Evolutionary conservation across 2,329 filamentous ascomycete species (phyloP), one percentile per base, ranked within the genome.

Genomic region (Penicillium paneum): DNA sequence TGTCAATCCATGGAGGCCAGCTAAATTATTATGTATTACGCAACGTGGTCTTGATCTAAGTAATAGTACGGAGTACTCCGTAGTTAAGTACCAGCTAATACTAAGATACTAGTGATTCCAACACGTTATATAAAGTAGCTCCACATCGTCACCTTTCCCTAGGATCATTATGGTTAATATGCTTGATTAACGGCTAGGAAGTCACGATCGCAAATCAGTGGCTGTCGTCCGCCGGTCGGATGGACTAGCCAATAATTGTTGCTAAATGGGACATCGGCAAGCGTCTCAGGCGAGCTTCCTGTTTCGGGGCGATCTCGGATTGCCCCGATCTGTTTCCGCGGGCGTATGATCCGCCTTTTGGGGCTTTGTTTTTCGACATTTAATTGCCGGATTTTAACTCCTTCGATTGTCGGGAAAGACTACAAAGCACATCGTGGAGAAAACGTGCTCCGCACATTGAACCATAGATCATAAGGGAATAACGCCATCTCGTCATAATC

Each of bases 271-370:
- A 50, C 3, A 26, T 19, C 40, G 35, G 35, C n/a, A n/a, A n/a
- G n/a, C 46, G 50, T 49, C 59, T 64, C 59, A 47, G 42, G 35
- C 52, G 55, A 61, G 40, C 59, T 64, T 64, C 62, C 62, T 61
- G 29, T 56, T 64, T 58, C 57, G 62, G 62, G 54, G 55, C 55
- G 58, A 64, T 63, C 61, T 61, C 55, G 59, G 59, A 48, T 43
- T 44, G 42, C 42, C 19, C 51, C 57, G 54, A 51, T 57, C 48
- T 46, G 31, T 43, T 49, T 55, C 26, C 44, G 17, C 39, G 32
- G 28, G 17, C 19, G 15, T 40, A 17, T 26, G 40, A 47, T 49
- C 45, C 19, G 42, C 36, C 43, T 42, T 41, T 49, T 56, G 21
- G 21, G 13, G 26, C 26, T 35, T 15, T 35, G 21, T 21, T 42